Evolutionary conservation across 352 stramenopile genomes (phyloP).

Genomic region (Globisporangium heterothallicum): DNA sequence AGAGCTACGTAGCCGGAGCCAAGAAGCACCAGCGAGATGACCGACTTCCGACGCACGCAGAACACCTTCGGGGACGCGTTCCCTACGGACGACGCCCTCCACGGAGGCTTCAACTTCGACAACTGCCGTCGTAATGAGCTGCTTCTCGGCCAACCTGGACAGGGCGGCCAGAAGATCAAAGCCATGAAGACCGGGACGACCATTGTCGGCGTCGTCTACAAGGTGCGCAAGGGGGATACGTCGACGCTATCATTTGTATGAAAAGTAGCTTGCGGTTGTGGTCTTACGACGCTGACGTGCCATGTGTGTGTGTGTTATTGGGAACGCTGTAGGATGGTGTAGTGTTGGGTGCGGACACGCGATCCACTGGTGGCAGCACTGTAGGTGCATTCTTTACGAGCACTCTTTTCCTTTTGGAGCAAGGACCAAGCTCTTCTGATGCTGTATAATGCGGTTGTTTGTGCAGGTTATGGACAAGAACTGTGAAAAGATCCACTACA

Average conservation of each 20-base stretch:
- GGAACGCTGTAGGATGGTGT: slow-evolving; percentile 84
- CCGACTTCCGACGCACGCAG: slow-evolving; percentile 75
- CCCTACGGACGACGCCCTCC: slow-evolving; percentile 40
- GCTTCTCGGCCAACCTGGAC: slow-evolving; percentile 48
- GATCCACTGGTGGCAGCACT: slow-evolving; percentile 93
- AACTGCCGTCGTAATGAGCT: slow-evolving; percentile 91
- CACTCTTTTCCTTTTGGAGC: too few species aligned
- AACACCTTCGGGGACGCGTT: slow-evolving; percentile 76
- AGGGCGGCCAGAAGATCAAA: slow-evolving; percentile 59
- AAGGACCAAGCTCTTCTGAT: background rate
- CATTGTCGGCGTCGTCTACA: slow-evolving; percentile 96
- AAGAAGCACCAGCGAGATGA: slow-evolving; percentile 37
- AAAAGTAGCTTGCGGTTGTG: background rate
- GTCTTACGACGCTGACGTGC: background rate
- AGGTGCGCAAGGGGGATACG: slow-evolving; percentile 31
- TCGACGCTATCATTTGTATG: too few species aligned
- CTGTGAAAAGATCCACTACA: slow-evolving; percentile 99
- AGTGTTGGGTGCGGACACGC: slow-evolving; percentile 96
- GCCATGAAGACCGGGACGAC: slow-evolving; percentile 95
- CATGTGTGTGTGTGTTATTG: background rate
- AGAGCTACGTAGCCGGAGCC: background rate
- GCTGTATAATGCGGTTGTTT: background rate
- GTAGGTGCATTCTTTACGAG: slow-evolving; percentile 11
- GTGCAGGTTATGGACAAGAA: slow-evolving; percentile 97
- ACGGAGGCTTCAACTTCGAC: slow-evolving; percentile 91